Base-by-base conservation (phyloP, 306 rosid genomes). In the Mucuna pruriens region DNA sequence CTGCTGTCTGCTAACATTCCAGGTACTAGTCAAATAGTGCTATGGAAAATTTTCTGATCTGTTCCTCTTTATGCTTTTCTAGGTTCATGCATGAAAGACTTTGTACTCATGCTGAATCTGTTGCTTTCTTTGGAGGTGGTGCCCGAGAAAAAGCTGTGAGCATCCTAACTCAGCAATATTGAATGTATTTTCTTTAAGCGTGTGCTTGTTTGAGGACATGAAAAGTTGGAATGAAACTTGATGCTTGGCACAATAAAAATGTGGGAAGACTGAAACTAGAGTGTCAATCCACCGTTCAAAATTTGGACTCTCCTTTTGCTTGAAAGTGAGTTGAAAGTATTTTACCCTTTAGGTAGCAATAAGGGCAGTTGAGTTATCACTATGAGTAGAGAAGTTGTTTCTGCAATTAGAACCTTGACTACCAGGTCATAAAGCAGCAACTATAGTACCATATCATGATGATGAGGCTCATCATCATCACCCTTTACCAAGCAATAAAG, bases 41-140 rank as follows among this genome's bases (percentile, higher is more conserved):
- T 61, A 19, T 78, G 23, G 61, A 45, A 61, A 42, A 40, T 60
- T 42, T 25, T 42, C 42, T 79, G 54, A 87, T 51, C 42, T 68
- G 64, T 48, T 51, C 45, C 75, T 5, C 20, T 68, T 81, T 62
- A 29, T 86, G 49, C 71, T 15, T 89, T 68, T 64, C 84, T 70
- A 93, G 97, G 97, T 93, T 91, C 88, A 93, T 93, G 97, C 97
- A 93, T 84, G 97, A 93, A 85, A 91, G 97, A 80, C 86, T 93
- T 78, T 91, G 97, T 61, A 92, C 94, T 67, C 97, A 93, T 87
- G 96, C 97, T 52, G 97, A 93, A 71, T 93, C 97, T 22, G 86
- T 93, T 86, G 94, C 97, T 85, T 93, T 93, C 91, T 93, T 93
- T 82, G 97, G 97, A 11, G 97, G 97, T 54, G 97, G 97, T 80